Conservation (phyloP, 345 rosid species). For the Gossypium turneri region DNA sequence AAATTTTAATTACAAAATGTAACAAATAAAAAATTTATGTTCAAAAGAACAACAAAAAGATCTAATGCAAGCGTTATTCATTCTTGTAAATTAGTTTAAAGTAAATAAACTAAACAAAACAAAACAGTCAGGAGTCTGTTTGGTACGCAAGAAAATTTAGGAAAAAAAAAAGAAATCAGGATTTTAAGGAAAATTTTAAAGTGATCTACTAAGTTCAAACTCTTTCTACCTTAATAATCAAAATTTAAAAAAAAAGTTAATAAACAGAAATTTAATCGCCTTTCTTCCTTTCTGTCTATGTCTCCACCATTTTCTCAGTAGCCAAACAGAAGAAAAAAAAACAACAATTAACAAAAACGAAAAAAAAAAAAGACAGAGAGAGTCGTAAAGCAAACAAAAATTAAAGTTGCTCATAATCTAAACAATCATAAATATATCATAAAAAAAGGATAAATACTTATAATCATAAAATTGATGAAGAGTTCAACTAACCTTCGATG, state of each 20-base stretch:
- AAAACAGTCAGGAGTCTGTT: constrained; percentile 22
- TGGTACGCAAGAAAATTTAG: constrained; percentile 30
- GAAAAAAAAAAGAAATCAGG: constrained; percentile 14
- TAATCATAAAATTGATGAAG: constrained; percentile 3
- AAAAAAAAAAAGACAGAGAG: not conserved
- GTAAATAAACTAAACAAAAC: constrained; percentile 13
- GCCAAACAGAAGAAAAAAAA: constrained; percentile 32
- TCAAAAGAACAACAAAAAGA: not conserved
- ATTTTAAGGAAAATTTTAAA: not conserved
- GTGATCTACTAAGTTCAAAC: constrained; percentile 24
- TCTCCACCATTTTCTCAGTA: constrained; percentile 39
- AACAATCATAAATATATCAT: constrained; percentile 1
- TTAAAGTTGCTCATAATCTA: not conserved
- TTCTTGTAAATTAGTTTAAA: constrained; percentile 3
- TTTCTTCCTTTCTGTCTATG: constrained; percentile 1
- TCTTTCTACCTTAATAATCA: constrained; percentile 1
- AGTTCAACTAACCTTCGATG: constrained; percentile 19
- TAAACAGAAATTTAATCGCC: not conserved
- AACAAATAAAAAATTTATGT: not conserved
- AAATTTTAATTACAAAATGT: not conserved
- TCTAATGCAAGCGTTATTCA: constrained; percentile 2
- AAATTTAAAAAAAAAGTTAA: not conserved
- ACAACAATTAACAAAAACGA: constrained; percentile 1
- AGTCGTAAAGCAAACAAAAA: constrained; percentile 7
- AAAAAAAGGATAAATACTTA: not conserved